Evolutionary conservation across 257 asterid genomes (phyloP).

Genomic region (Salvia hispanica): DNA sequence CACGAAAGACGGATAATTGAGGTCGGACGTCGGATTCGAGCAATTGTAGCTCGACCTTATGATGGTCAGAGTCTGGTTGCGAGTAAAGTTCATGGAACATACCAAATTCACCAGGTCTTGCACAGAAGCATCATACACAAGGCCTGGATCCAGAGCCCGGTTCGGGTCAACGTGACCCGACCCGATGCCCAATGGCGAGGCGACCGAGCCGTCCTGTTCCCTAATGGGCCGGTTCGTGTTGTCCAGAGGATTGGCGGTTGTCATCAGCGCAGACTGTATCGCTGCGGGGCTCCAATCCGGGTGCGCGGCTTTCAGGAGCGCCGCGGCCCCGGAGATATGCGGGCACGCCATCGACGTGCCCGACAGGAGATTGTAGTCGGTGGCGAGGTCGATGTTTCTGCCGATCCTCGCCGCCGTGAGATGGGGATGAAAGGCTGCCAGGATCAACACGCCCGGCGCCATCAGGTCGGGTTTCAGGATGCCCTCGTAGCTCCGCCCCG

Average conservation of each 20-base stretch:
- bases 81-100: slow-evolving; percentile 45
- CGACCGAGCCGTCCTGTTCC: slow-evolving; percentile 22
- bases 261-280: slow-evolving; percentile 47
- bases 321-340: slow-evolving; percentile 41
- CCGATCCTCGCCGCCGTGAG: slow-evolving; percentile 2
- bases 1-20: slow-evolving; percentile 46
- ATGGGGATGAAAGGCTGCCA: slow-evolving; percentile 41
- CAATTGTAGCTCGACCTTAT: slow-evolving; percentile 38
- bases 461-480: slow-evolving; percentile 46
- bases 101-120: slow-evolving; percentile 44
- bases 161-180: slow-evolving; percentile 44
- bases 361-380: slow-evolving; percentile 33
- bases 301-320: slow-evolving; percentile 43
- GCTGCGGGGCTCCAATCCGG: slow-evolving; percentile 49
- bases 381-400: slow-evolving; percentile 20
- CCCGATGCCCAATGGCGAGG: slow-evolving; percentile 40
- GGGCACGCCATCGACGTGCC: slow-evolving; percentile 55
- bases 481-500: slow-evolving; percentile 30
- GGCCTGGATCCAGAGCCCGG: slow-evolving; percentile 41
- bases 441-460: slow-evolving; percentile 44
- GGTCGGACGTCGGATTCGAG: slow-evolving; percentile 40
- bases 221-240: slow-evolving; percentile 35
- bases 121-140: slow-evolving; percentile 35
- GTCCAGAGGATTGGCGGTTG: slow-evolving; percentile 44
- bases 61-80: slow-evolving; percentile 37